Base-by-base conservation (phyloP, 2,329 filamentous ascomycete species). In the Cytospora piceicola region DNA sequence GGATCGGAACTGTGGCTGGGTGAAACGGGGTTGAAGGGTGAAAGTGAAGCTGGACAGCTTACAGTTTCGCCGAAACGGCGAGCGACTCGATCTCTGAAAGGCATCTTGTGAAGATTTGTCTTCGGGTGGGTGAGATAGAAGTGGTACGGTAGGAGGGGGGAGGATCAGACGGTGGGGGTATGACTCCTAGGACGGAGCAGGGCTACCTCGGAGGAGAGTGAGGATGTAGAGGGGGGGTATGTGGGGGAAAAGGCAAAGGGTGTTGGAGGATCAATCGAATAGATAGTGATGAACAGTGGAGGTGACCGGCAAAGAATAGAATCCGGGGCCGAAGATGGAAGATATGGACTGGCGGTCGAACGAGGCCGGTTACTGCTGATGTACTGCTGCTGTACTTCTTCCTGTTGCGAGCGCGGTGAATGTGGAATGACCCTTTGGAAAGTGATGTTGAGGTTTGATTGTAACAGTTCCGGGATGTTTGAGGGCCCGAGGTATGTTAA, bases 31-130 rank as follows among this genome's bases (percentile, higher is more conserved):
- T 69, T 64, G 68, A 36, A 68, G 68, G 65, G 65, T 63, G 67
- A 67, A 74, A 66, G 55, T 53, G 66, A 69, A 59, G 68, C 67
- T 56, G 67, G 67, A 39, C 55, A 53, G 69, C 79, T 72, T 77
- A 81, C 79, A 69, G 80, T 77, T 70, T 82, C 80, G 72, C 80
- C 80, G 67, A 82, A 80, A 59, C 80, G 79, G 73, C 80, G 80
- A 61, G 79, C 79, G 74, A 82, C 78, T 32, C 70, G 67, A 36
- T 75, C 73, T 56, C 74, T 70, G 65, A 76, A 73, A 32, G 73
- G 72, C 73, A 75, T 74, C 59, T 67, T 57, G 53, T 14, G 42
- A 34, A 46, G 39, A n/a, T 30, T 36, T 56, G 55, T 49, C 34
- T 54, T 59, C 3, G n/a, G 24, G 20, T 9, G 15, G 51, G n/a